Conservation (phyloP, 1,284 basidiomycete genomes). For the Coniferiporia sulphurascens region DNA sequence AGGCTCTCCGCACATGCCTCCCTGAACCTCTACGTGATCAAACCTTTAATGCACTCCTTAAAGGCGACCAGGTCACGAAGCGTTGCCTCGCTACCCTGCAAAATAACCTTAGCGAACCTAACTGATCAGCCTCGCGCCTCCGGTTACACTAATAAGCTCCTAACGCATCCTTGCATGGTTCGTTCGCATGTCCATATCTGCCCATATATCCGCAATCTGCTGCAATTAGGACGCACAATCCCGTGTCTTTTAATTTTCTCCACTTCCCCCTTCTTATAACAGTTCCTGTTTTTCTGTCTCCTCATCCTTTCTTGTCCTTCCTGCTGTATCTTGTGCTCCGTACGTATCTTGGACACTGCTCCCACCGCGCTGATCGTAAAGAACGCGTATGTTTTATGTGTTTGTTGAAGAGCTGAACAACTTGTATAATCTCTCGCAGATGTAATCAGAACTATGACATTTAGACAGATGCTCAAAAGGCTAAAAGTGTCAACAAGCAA, state of each 20-base stretch:
- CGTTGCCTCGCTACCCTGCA: constrained; percentile 93
- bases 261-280: not conserved
- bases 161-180: not conserved
- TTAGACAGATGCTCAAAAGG: too few relatives aligned
- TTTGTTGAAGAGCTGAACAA: constrained; percentile 2
- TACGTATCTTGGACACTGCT: not conserved
- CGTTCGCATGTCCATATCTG: constrained; percentile 2
- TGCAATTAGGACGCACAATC: not conserved
- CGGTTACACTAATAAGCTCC: not conserved
- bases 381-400: constrained; percentile 4
- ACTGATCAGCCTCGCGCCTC: not conserved
- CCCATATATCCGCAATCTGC: constrained; percentile 7
- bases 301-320: not conserved
- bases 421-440: constrained; percentile 6
- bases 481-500: too few relatives aligned
- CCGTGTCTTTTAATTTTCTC: not conserved
- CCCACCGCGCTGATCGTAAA: not conserved
- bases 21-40: constrained; percentile 94
- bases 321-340: not conserved
- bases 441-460: not conserved
- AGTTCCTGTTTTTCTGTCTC: not conserved
- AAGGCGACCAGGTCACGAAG: constrained; percentile 96
- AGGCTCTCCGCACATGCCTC: constrained; percentile 94
- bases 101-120: constrained; percentile 61
- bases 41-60: constrained; percentile 88